Conservation (phyloP, 768 basidiomycete species). For the Boletus coccyginus region DNA sequence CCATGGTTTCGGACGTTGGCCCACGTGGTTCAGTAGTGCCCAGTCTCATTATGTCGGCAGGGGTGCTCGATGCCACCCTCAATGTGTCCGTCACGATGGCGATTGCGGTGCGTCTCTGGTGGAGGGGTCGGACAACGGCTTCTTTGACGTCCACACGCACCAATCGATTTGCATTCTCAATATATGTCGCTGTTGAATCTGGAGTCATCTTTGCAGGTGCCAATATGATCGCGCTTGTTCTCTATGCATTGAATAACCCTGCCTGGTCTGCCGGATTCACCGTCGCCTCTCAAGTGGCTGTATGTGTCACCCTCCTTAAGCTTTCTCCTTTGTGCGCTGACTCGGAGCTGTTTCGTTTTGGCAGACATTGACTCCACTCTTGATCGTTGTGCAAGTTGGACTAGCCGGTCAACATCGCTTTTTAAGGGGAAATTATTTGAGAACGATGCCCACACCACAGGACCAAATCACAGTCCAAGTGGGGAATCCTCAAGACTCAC, state of each 20-base stretch:
- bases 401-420: neutral
- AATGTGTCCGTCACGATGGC: neutral
- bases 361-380: neutral
- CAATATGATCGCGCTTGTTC: neutral
- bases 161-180: neutral
- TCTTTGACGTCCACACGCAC: neutral
- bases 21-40: neutral
- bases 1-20: too few species aligned
- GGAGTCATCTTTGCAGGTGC: neutral
- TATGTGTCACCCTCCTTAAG: too few species aligned
- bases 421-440: neutral
- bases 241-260: neutral
- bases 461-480: neutral
- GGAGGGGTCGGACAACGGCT: neutral
- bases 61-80: neutral
- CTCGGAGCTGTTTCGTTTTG: neutral
- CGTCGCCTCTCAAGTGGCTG: neutral
- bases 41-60: neutral
- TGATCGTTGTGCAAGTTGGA: neutral
- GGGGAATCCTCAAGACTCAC: too few species aligned
- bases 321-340: neutral
- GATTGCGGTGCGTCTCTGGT: neutral
- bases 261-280: neutral
- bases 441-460: too few species aligned
- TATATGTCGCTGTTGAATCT: neutral